These are phyloP conservation scores for Digitaria exilis DNA, from an alignment of 202 grass and related monocot genomes.

Conservation along the genomic window DNA sequence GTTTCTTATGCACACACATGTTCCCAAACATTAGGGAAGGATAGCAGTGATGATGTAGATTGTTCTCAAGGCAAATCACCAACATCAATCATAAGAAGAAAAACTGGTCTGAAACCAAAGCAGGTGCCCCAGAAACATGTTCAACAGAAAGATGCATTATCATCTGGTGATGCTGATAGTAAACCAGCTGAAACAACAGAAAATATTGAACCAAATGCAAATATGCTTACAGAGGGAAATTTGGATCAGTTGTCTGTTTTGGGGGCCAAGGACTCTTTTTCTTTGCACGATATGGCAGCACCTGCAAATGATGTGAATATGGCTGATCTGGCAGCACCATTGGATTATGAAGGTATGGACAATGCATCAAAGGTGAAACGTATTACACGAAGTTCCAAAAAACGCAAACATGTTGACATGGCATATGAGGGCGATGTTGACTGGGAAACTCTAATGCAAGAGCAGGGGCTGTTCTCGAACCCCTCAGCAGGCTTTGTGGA, in stretches of 20 bases:
- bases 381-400: conserved; percentile 49
- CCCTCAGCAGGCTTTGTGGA: conserved; percentile 44
- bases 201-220: conserved; percentile 28
- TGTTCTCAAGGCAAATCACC: conserved; percentile 40
- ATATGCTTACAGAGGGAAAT: conserved; percentile 32
- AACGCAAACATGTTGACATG: conserved; percentile 82
- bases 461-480: conserved; percentile 73
- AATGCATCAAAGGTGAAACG: conserved; percentile 44
- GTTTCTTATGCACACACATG: conserved; percentile 52
- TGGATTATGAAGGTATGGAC: conserved; percentile 33
- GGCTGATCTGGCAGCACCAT: conserved; percentile 26
- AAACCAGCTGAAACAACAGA: conserved; percentile 38
- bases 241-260: conserved; percentile 36
- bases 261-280: conserved; percentile 14
- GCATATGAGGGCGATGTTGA: conserved; percentile 91
- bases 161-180: conserved; percentile 28
- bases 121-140: conserved; percentile 41
- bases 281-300: conserved; percentile 23
- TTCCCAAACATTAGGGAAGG: conserved; percentile 48
- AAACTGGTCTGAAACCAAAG: conserved; percentile 44
- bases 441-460: conserved; percentile 89
- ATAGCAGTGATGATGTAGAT: conserved; percentile 35
- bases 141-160: conserved; percentile 33
- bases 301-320: conserved; percentile 40
- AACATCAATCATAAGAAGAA: conserved; percentile 43